Base-by-base conservation (phyloP, 2,329 filamentous ascomycete genomes). In the Laburnicola sp. region DNA sequence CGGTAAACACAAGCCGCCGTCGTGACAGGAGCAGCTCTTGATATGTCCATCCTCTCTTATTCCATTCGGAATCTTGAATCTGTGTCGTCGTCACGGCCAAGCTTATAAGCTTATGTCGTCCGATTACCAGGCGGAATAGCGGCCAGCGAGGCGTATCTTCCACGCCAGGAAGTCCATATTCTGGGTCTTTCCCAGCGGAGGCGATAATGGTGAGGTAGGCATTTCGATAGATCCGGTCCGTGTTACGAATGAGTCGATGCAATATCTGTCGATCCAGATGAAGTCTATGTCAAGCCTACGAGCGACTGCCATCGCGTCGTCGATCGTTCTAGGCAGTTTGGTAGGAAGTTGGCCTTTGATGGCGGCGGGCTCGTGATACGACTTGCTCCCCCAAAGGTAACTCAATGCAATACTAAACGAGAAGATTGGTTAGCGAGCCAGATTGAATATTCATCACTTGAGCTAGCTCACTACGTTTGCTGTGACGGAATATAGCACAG, bases 31-130 rank as follows among this genome's bases (percentile, higher is more conserved):
- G 58, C 27, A 68, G 57, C 53, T 75, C 72, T 56, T 75, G 73
- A 46, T 74, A 74, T 1, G 73, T 75, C 74, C 73, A 75, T 0
- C 68, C 72, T 34, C 74, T 62, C 1, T 59, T 62, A 47, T 70
- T 72, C 68, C 73, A 74, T 25, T 49, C 61, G 4, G 69, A 70
- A 8, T 48, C 40, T 3, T 48, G 43, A 8, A 70, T 30, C 10
- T 30, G 38, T 8, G 28, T 21, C 2, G n/a, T 22, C 35, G 37
- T 28, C 11, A 42, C 27, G 1, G 26, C 27, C 10, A 45, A n/a
- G 3, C 35, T 23, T 2, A 49, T 16, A 30, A 50, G n/a, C 8
- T 22, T 31, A 3, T 30, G 28, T 7, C 6, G 11, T 3, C 39
- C 34, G 21, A 47, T 25, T 4, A 21, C 23, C 11, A 34, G 32